A percentile compares a stretch with the other conserved stretches of the same genome.
phyloP scores from a whole-genome alignment of 75 land plant species.

The Pinus albicaulis region DNA sequence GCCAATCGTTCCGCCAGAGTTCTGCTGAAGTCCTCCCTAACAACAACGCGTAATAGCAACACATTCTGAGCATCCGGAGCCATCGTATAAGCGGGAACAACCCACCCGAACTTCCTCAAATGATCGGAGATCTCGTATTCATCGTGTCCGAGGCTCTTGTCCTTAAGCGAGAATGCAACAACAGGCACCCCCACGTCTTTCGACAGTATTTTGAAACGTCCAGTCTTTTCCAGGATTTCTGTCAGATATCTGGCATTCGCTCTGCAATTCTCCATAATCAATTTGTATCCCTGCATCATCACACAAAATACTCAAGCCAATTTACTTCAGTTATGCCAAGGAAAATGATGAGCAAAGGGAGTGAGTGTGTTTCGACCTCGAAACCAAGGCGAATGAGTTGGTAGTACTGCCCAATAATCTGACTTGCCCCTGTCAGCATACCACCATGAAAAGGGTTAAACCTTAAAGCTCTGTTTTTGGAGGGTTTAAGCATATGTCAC shows the following conservation, averaged over 20 bases:
- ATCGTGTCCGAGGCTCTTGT: conserved; percentile 10
- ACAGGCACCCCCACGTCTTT: conserved; percentile 47
- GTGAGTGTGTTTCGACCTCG: conserved; percentile 33
- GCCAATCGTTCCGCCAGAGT: conserved; percentile 36
- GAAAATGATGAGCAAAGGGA: no score
- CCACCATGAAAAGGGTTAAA: no score
- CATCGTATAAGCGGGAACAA: conserved; percentile 66
- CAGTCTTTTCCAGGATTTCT: conserved; percentile 28
- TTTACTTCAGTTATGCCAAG: no score
- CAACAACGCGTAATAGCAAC: conserved; percentile 48
- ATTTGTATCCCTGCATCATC: conserved; percentile 39
- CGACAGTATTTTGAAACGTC: conserved; percentile 43
- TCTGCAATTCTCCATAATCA: conserved; percentile 37
- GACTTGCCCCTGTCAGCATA: conserved; percentile 44
- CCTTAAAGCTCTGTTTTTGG: no score
- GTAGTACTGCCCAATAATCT: conserved; percentile 54
- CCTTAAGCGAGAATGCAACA: conserved; percentile 50
- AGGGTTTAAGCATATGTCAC: no score
- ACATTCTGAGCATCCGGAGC: conserved; percentile 48
- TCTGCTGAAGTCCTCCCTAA: conserved; percentile 54
- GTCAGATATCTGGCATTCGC: conserved; percentile 36
- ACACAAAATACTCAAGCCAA: no score
- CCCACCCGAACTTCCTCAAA: conserved; percentile 49
- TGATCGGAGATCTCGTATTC: conserved; percentile 48
- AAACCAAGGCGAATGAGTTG: conserved; percentile 52